Evolutionary conservation across 1,139 yeast species (phyloP), one percentile per base, ranked within the genome.

Genomic region (Hemisphaericaspora lyxosophila): DNA sequence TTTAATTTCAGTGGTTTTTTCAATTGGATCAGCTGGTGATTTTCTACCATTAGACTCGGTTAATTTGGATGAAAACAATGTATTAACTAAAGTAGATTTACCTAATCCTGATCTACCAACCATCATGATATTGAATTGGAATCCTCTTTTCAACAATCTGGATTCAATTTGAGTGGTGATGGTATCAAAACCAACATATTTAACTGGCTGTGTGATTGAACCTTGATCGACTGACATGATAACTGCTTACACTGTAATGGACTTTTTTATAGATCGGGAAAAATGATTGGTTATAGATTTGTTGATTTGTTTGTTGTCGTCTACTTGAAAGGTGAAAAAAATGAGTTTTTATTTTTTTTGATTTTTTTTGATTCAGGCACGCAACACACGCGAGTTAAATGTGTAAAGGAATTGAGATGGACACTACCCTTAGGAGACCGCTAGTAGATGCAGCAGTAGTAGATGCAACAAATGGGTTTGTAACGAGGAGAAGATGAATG

Each of bases 51-150:
- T 73, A 13, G 92, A 74, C 37, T 78, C 80, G 31, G 85, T 79
- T 58, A 92, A 73, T 55, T 82, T 88, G 13, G 96, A 76, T 13
- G 95, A 82, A 60, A 92, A 92, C 46, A 92, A 71, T 7, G 97
- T 88, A 69, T 92, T 92, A 52, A 92, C 76, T 50, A 92, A 67
- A 1, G 98, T 92, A 42, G 95, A 81, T 64, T 92, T 92, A 41
- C 98, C 98, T 51, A 92, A 76, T 2, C 98, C 98, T 16, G 96
- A 85, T 60, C 87, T 85, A 41, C 94, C 98, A 32, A 92, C 97
- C 38, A 86, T 85, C 94, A 92, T 89, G 43, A 92, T 68, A 58
- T 92, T 92, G 67, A 92, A 86, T 59, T 88, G 95, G 66, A 92
- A 92, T 8, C 98, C 98, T 54, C 94, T 78, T 60, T 88, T 90